Evolutionary conservation across 108 stramenopile genomes (phyloP), one percentile per base, ranked within the genome.

Genomic region (Stephanodiscus triporus): DNA sequence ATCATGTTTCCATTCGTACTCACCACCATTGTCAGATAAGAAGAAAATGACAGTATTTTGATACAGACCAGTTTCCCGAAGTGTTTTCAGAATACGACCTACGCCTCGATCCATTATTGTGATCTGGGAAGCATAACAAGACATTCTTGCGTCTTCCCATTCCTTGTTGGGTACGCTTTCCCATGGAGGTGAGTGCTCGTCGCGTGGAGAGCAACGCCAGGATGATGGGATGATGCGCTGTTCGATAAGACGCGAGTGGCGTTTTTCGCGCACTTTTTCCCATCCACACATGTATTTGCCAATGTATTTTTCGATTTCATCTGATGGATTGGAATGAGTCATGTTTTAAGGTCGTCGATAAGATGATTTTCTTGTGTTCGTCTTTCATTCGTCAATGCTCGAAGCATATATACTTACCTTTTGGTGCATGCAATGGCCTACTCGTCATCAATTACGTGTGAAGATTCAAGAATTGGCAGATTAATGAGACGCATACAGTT

Each of bases 31-130:
- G 26, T 83, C 82, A 14, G 72, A 74, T n/a, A 83, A 62, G 37
- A 83, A 83, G 76, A 83, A 66, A 5, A 83, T 75, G 17, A 83
- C 67, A 7, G 82, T 83, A 27, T 83, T 70, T 3, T 78, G 77
- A 27, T 69, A 78, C 10, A 42, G 24, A 9, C 30, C 72, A 69
- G 67, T 64, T 53, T 32, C 37, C 17, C 40, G 53, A 24, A 83
- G 30, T 29, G 77, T 68, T 0, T 75, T 51, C 36, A 78, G 6
- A 27, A 83, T 83, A 1, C 82, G 38, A 20, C 82, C 82, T n/a
- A 83, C 60, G 19, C 82, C 82, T 14, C 54, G 57, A 72, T 83
- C 82, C 82, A 83, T 83, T 6, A 68, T 68, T 9, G 53, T 63
- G 16, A 83, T 75, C 60, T 83, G 82, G 20, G 82, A 76, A 4